A percentile compares a stretch with the other conserved stretches of the same genome.
phyloP scores from a whole-genome alignment of 2,329 filamentous ascomycete species.

The Aspergillus niger region DNA sequence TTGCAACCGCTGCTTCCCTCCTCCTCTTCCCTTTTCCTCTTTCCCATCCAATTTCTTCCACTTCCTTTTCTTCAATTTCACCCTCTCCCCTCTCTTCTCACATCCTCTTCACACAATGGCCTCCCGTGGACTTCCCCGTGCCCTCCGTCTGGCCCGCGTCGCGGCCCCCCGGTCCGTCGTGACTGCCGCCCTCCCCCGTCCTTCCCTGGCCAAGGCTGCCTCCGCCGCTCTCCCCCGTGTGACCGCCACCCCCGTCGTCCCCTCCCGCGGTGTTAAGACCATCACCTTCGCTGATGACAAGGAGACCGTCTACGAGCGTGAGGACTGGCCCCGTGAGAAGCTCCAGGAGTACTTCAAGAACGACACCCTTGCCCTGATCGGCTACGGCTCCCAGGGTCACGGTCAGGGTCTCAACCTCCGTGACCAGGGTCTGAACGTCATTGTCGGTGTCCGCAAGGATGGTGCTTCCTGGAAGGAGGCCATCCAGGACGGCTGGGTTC shows the following conservation, averaged over 20 bases:
- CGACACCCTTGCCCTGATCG: slow-evolving; percentile 97
- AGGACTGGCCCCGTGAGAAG: slow-evolving; percentile 98
- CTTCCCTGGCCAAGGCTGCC: slow-evolving; percentile 48
- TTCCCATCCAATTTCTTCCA: slow-evolving; percentile 14
- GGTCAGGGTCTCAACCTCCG: slow-evolving; percentile 99
- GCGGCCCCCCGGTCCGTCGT: slow-evolving; percentile 61
- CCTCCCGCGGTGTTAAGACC: slow-evolving; percentile 85
- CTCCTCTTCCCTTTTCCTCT: slow-evolving; percentile 12
- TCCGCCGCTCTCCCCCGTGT: slow-evolving; percentile 45
- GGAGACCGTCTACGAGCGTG: slow-evolving; percentile 96
- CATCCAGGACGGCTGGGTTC: slow-evolving; percentile 93
- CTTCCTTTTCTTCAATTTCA: slow-evolving; percentile 14
- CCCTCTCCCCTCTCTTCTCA: slow-evolving; percentile 16
- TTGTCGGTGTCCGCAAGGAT: slow-evolving; percentile 97
- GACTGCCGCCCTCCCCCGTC: slow-evolving; percentile 57
- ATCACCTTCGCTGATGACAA: slow-evolving; percentile 97
- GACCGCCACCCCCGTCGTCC: slow-evolving; percentile 47
- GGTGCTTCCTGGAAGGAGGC: slow-evolving; percentile 99
- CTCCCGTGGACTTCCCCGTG: slow-evolving; percentile 55
- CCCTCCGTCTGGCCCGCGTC: slow-evolving; percentile 60
- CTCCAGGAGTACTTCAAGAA: slow-evolving; percentile 99
- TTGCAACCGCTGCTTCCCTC: slow-evolving; percentile 9
- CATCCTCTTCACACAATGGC: slow-evolving; percentile 43
- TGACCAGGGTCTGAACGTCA: slow-evolving; percentile 99
- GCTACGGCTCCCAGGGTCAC: slow-evolving; percentile 97